Evolutionary conservation across 768 basidiomycete species (phyloP).

Genomic region (Scleroderma bovista): DNA sequence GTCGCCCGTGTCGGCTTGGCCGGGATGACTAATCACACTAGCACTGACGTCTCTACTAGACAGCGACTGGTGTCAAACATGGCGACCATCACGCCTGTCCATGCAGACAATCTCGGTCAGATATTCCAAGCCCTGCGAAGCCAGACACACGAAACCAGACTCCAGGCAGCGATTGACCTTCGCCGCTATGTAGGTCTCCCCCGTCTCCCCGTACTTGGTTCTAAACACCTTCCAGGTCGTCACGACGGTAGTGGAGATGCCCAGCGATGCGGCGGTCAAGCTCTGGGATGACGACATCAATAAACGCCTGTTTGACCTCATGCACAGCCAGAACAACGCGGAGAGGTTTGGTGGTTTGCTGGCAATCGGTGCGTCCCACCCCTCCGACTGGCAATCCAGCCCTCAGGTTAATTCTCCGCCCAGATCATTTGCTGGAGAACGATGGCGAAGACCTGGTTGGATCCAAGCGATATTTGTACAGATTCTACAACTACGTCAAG

Average conservation of each 20-base stretch:
- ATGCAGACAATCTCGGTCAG: slow-evolving; percentile 55
- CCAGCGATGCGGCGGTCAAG: slow-evolving; percentile 73
- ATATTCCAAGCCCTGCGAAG: slow-evolving; percentile 66
- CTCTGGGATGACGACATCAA: slow-evolving; percentile 86
- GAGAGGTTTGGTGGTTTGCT: slow-evolving; percentile 85
- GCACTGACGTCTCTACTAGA: too few relatives aligned
- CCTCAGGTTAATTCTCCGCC: slow-evolving; percentile 5
- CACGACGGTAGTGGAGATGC: slow-evolving; percentile 71
- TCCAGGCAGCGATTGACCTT: slow-evolving; percentile 66
- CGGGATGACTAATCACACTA: background rate
- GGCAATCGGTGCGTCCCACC: slow-evolving; percentile 65
- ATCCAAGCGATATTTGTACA: slow-evolving; percentile 73
- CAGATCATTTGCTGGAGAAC: slow-evolving; percentile 71
- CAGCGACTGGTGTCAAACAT: slow-evolving; percentile 37
- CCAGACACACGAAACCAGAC: slow-evolving; percentile 57
- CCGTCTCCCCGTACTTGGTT: slow-evolving; percentile 2
- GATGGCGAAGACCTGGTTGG: slow-evolving; percentile 79
- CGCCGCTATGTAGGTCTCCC: slow-evolving; percentile 60
- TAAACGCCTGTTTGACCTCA: slow-evolving; percentile 71
- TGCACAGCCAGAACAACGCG: slow-evolving; percentile 70
- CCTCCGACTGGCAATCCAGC: background rate
- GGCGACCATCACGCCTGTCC: slow-evolving; percentile 52
- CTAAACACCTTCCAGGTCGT: slow-evolving; percentile 48
- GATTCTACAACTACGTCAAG: slow-evolving; percentile 91
- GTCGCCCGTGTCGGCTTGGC: too few relatives aligned